phyloP scores from a whole-genome alignment of 306 rosid species.

The Cucumis melo region DNA sequence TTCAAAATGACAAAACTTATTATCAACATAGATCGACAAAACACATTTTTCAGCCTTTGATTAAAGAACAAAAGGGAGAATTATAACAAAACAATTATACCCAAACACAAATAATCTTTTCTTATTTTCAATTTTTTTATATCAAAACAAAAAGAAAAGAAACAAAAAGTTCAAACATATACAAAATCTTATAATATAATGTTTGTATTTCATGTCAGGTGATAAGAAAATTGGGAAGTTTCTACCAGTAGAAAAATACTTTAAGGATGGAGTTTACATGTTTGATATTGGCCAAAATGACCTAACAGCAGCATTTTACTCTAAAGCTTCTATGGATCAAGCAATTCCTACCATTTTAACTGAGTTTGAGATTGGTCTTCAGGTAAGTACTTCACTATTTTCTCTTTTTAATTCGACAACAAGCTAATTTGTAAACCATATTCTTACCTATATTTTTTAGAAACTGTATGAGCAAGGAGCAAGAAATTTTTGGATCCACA shows the following conservation, averaged over 20 bases:
- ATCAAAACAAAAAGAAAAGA: no score
- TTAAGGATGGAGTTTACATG: slow-evolving; percentile 63
- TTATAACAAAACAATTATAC: no score
- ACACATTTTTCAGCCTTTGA: no score
- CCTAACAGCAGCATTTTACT: slow-evolving; percentile 70
- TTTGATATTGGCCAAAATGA: slow-evolving; percentile 92
- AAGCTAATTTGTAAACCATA: not conserved
- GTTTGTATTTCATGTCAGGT: no score
- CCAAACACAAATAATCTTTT: no score
- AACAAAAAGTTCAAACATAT: no score
- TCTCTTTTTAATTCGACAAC: not conserved
- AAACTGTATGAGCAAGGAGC: slow-evolving; percentile 66
- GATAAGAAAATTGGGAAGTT: slow-evolving; percentile 35
- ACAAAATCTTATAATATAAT: no score
- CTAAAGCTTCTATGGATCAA: slow-evolving; percentile 50
- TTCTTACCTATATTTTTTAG: slow-evolving; percentile 18
- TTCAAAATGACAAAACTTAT: no score
- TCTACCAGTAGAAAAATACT: slow-evolving; percentile 43
- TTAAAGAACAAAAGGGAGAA: no score
- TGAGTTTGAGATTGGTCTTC: slow-evolving; percentile 60
- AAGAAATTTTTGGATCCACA: slow-evolving; percentile 77
- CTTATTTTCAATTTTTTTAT: no score
- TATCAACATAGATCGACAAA: no score
- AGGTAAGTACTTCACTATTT: slow-evolving; percentile 26
- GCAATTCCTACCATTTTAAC: slow-evolving; percentile 45